Evolutionary conservation across 371 early-diverging fungal genomes (phyloP).

Genomic region (Apophysomyces trapeziformis): DNA sequence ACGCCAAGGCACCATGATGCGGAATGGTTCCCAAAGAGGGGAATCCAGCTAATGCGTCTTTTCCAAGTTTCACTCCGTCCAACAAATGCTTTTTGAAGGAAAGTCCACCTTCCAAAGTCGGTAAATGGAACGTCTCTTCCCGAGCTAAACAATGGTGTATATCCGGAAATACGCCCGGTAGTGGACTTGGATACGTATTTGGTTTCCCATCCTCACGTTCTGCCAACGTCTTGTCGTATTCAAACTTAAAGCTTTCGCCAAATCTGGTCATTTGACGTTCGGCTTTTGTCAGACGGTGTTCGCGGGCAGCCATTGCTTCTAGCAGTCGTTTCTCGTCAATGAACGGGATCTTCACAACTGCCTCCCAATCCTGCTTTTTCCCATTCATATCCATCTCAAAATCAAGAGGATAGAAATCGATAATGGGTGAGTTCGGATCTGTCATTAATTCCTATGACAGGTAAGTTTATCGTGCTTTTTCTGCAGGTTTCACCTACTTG

Average conservation of each 20-base stretch:
- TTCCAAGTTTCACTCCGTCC: constrained; percentile 71
- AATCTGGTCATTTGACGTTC: constrained; percentile 70
- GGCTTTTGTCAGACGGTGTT: constrained; percentile 69
- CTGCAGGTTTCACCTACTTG: constrained; percentile 43
- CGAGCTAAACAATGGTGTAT: constrained; percentile 60
- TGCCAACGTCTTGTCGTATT: constrained; percentile 55
- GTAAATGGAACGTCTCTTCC: constrained; percentile 55
- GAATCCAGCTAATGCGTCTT: constrained; percentile 83
- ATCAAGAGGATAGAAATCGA: constrained; percentile 92
- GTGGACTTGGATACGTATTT: constrained; percentile 61
- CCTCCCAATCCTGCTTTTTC: constrained; percentile 98
- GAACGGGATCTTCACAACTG: constrained; percentile 93
- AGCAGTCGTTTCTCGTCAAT: constrained; percentile 89
- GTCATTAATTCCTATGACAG: constrained; percentile 74
- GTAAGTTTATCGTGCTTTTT: neutral
- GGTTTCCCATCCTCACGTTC: constrained; percentile 26
- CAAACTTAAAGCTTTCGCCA: constrained; percentile 72
- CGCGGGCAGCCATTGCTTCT: constrained; percentile 77
- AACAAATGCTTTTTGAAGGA: constrained; percentile 67
- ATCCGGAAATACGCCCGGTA: constrained; percentile 76
- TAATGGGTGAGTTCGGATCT: constrained; percentile 81
- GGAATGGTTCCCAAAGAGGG: constrained; percentile 85
- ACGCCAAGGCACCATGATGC: constrained; percentile 67
- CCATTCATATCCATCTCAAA: constrained; percentile 98
- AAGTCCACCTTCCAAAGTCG: constrained; percentile 54